A percentile compares a stretch with the other conserved stretches of the same genome.
Conservation (phyloP, 2,329 filamentous ascomycete species). For the Mycogone perniciosa region DNA sequence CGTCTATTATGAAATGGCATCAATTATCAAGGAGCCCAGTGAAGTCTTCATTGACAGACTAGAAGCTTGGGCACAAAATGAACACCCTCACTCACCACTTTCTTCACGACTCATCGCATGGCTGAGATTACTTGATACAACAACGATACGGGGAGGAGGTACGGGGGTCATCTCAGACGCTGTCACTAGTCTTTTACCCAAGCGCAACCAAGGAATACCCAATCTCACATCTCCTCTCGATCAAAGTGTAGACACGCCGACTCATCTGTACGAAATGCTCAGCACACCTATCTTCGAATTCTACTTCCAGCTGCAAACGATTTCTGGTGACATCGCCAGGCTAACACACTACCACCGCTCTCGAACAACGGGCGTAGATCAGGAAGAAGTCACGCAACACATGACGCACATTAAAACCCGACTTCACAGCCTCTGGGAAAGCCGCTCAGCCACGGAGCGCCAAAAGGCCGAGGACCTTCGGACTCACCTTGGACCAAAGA, state of each 20-base stretch:
- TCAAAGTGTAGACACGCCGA: conserved; percentile 4
- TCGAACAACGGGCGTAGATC: conserved; percentile 17
- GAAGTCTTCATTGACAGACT: conserved; percentile 6
- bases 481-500: conserved; percentile 12
- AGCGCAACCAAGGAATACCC: conserved; percentile 1
- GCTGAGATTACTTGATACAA: conserved; percentile 15
- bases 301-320: conserved; percentile 17
- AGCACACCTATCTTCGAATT: conserved; percentile 16
- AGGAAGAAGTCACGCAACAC: conserved; percentile 16
- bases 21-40: conserved; percentile 8
- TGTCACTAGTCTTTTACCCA: conserved; percentile 8
- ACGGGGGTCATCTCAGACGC: conserved; percentile 13
- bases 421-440: conserved; percentile 14
- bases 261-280: conserved; percentile 14
- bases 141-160: conserved; percentile 15
- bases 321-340: conserved; percentile 16
- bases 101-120: conserved; percentile 11
- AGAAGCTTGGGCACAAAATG: not conserved
- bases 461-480: conserved; percentile 13
- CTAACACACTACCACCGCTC: conserved; percentile 21
- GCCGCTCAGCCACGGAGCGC: conserved; percentile 12
- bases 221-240: not conserved
- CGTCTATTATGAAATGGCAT: conserved; percentile 5
- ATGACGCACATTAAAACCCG: conserved; percentile 12
- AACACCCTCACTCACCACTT: not conserved